Evolutionary conservation across 345 rosid genomes (phyloP), one percentile per base, ranked within the genome.

Genomic region (Eucalyptus curtisii): DNA sequence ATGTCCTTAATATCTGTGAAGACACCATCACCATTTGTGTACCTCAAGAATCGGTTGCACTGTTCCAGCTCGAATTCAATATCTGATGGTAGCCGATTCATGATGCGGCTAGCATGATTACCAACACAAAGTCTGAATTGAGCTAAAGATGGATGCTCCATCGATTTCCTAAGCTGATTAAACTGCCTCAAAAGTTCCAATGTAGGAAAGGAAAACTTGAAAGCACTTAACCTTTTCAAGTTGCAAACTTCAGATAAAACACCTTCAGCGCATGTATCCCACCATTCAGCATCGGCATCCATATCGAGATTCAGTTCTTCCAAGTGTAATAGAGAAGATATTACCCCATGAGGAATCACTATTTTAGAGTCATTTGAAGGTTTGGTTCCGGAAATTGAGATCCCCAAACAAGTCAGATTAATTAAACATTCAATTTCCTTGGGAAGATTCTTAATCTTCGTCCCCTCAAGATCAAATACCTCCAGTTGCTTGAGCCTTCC

Each of bases 391-490:
- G 7, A 61, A 61, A 61, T 61, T 61, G 68, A 61, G 68, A 61
- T 1, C 17, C 17, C 33, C 68, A 61, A 61, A 61, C 68, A 61
- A 61, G 68, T 61, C 0, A 61, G 9, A 61, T 61, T 61, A 13
- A 61, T 87, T n/a, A 92, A 87, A 20, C 87, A 87, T 27, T 50
- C 42, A 52, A 92, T 53, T 30, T 89, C 49, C 40, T 22, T 86
- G 3, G 93, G 93, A 25, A 92, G 81, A 88, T 87, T 47, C 49
- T 85, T 40, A 40, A 90, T 92, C 88, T 86, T 86, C 0, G 93
- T 90, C 30, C 91, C 90, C 87, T 88, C 86, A 85, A 90, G 92
- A 89, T 92, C 92, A 88, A 92, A 91, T 57, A 88, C 90, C 90
- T 92, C 91, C 1, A 92, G 93, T 27, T 86, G 86, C 55, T 48